Base-by-base conservation (phyloP, 495 filamentous ascomycete genomes). In the Peziza echinospora region DNA sequence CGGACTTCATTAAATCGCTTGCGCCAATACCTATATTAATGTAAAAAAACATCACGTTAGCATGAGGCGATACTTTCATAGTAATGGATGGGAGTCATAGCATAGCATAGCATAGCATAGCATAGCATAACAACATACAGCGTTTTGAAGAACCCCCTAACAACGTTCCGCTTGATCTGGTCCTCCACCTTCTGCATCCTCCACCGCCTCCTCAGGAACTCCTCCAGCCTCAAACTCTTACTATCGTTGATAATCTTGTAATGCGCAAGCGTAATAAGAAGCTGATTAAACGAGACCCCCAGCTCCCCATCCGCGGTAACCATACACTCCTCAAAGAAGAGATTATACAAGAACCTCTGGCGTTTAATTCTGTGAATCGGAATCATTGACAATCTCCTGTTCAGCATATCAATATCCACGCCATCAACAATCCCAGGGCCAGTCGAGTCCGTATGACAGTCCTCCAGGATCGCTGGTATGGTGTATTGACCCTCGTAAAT, bases 211-310 rank as follows among this genome's bases (percentile, higher is more conserved):
- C 86, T 81, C 21, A 99, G 67, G 64, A 89, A 99, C 57, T 99
- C 89, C 56, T 99, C 86, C 2, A 99, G 73, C 77, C 75, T 75
- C 53, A 99, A 63, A 63, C 83, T 89, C 67, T 94, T 94, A 67
- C 76, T 94, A 66, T 99, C 89, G 51, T 76, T 92, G 58, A 99
- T 99, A 57, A 99, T 84, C 50, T 99, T 99, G 69, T 96, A 89
- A 63, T 99, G 91, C 13, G 91, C 87, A 16, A 99, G 70, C 47
- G 92, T 92, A 82, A 99, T 86, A 42, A 99, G 65, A n/a, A 92
- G 80, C 5, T 79, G 75, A 17, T 84, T 92, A 63, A 99, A 99
- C 5, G 80, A 79, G 44, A 99, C 85, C 21, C 89, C 89, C 41
- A 77, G 73, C 46, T 82, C 78, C 0, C 77, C 77, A 63, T 94